Evolutionary conservation across 1,139 yeast genomes (phyloP).

Genomic region (Entelexis sorbosivorans): DNA sequence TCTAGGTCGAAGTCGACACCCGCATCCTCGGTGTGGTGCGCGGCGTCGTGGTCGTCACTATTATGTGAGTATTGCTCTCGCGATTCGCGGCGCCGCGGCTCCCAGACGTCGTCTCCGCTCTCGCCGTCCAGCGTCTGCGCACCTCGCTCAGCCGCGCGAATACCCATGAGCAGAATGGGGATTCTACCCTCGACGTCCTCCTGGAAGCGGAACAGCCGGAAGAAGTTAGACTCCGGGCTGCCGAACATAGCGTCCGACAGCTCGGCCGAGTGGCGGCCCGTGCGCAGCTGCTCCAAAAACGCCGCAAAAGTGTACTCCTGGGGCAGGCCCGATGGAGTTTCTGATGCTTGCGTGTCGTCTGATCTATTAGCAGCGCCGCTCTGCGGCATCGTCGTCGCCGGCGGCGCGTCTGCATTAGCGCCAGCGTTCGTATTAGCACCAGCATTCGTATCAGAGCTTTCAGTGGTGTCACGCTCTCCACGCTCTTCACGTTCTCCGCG

Average conservation of each 20-base stretch:
- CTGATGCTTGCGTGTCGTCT: not conserved
- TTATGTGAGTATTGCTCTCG: not conserved
- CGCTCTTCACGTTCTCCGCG: too few species aligned
- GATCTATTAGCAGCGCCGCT: not conserved
- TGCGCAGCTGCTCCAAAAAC: constrained; percentile 16
- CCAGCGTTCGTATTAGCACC: too few species aligned
- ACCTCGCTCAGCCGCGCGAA: constrained; percentile 33
- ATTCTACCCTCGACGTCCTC: constrained; percentile 30
- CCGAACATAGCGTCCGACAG: constrained; percentile 12
- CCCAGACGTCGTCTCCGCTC: not conserved
- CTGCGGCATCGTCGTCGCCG: too few species aligned
- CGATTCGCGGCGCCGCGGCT: not conserved
- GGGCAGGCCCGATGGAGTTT: not conserved
- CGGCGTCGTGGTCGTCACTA: not conserved
- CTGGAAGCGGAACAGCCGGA: constrained; percentile 46
- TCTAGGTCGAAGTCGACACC: too few species aligned
- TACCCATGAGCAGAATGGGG: constrained; percentile 49
- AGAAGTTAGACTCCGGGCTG: constrained; percentile 31
- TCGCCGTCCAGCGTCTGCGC: constrained; percentile 5
- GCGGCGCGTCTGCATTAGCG: too few species aligned
- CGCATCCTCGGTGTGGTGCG: not conserved
- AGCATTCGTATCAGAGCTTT: too few species aligned
- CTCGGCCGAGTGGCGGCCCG: constrained; percentile 14
- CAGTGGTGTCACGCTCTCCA: too few species aligned
- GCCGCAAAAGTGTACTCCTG: constrained; percentile 7